Base-by-base conservation (phyloP, 2,329 filamentous ascomycete species). In the Xylariaceae sp. region DNA sequence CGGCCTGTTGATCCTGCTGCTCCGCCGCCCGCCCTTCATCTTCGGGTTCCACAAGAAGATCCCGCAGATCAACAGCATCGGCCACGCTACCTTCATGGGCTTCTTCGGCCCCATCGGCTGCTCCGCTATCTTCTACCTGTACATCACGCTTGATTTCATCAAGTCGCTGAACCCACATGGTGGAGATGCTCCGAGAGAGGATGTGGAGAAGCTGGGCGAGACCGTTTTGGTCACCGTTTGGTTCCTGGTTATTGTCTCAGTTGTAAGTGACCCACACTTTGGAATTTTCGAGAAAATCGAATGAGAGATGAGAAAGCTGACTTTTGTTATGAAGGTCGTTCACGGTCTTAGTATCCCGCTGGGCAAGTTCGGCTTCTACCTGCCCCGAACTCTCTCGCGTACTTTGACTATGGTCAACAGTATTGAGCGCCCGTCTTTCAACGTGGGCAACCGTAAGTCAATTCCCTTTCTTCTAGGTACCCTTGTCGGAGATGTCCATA, bases 41-140 rank as follows among this genome's bases (percentile, higher is more conserved):
- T 82, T 90, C 55, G 82, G 80, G 0, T 78, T 93, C 73, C 88
- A 92, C 70, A 88, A 82, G 66, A 81, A 82, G 60, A 92, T 96
- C 50, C 88, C 83, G 35, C 90, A 96, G 71, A 92, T 96, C 48
- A 83, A 91, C 59, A 80, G 88, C 47, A 73, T 82, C 35, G 82
- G 83, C 3, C 91, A 96, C 66, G 91, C 91, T 1, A 75, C 89
- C 0, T 96, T 96, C 69, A 89, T 94, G 6, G 92, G 92, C 0
- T 96, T 96, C 77, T 97, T 97, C 65, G 92, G 92, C 0, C 92
- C 92, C 0, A 92, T 97, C 58, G 92, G 93, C 2, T 92, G 96
- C 1, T 90, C 89, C 13, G 92, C 91, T 1, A 83, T 96, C 17
- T 97, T 96, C 72, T 96, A 97, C 71, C 80, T 97, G 4, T 95